Evolutionary conservation across 768 basidiomycete species (phyloP).

Genomic region (Mycena haematopus): DNA sequence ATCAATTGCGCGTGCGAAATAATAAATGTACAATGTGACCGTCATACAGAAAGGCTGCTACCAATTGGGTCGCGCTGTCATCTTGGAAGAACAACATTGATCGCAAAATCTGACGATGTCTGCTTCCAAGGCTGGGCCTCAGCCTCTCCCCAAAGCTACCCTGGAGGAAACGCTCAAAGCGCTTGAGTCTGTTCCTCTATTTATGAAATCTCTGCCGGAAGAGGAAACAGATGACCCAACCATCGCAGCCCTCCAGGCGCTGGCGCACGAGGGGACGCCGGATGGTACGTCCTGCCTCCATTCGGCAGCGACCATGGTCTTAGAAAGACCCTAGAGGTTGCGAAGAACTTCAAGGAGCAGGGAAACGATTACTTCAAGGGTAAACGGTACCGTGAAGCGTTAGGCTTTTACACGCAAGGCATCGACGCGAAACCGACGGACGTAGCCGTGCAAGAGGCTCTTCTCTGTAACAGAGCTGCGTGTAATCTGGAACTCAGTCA

Average conservation of each 20-base stretch:
- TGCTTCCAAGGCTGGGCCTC: slow-evolving; percentile 40
- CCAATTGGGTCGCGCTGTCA: no score
- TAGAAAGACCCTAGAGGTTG: slow-evolving; percentile 65
- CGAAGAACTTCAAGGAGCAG: slow-evolving; percentile 92
- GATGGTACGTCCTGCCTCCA: slow-evolving; percentile 73
- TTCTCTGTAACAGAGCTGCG: slow-evolving; percentile 90
- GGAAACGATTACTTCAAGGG: slow-evolving; percentile 95
- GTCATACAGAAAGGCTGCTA: no score
- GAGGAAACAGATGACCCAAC: slow-evolving; percentile 70
- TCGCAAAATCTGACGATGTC: slow-evolving; percentile 18
- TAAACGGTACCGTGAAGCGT: slow-evolving; percentile 85
- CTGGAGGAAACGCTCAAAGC: slow-evolving; percentile 48
- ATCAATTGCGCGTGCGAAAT: no score
- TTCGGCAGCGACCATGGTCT: slow-evolving; percentile 5
- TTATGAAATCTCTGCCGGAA: slow-evolving; percentile 87
- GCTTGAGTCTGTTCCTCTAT: slow-evolving; percentile 80
- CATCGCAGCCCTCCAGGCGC: slow-evolving; percentile 82
- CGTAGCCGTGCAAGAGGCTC: slow-evolving; percentile 58
- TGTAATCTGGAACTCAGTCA: slow-evolving; percentile 89
- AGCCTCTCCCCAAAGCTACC: slow-evolving; percentile 38
- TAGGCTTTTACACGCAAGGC: slow-evolving; percentile 90
- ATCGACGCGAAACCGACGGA: slow-evolving; percentile 85
- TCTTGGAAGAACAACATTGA: no score
- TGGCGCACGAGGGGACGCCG: slow-evolving; percentile 89
- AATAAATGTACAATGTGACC: no score